A percentile compares a stretch with the other conserved stretches of the same genome.
phyloP scores from a whole-genome alignment of 1,139 yeast species.

The Blastobotrys niveus region DNA sequence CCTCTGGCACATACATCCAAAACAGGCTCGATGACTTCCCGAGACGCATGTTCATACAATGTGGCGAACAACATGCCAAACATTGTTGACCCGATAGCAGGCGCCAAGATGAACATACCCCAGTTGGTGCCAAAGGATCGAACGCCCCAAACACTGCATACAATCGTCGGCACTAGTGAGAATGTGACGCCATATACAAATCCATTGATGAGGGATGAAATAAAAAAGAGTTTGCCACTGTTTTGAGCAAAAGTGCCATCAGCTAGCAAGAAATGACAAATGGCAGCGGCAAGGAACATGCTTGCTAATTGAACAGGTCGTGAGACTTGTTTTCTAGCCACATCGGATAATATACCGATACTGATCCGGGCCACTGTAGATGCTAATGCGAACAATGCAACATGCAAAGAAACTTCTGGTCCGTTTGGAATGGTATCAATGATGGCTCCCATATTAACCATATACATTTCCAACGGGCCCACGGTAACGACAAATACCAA shows the following conservation, averaged over 20 bases:
- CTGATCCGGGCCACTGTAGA: constrained; percentile 61
- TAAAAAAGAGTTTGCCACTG: constrained; percentile 30
- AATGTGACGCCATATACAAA: constrained; percentile 76
- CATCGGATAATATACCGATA: constrained; percentile 64
- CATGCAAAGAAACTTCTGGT: constrained; percentile 41
- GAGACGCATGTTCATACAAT: constrained; percentile 44
- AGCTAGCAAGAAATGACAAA: constrained; percentile 28
- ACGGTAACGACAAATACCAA: constrained; percentile 59
- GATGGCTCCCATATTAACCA: constrained; percentile 75
- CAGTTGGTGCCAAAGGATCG: constrained; percentile 88
- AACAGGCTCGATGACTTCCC: constrained; percentile 5
- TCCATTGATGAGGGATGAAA: constrained; percentile 57
- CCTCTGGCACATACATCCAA: constrained; percentile 19
- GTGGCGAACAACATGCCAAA: constrained; percentile 70
- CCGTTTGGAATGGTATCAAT: constrained; percentile 29
- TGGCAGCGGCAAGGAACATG: constrained; percentile 25
- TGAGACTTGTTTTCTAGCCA: constrained; percentile 26
- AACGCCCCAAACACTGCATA: constrained; percentile 83
- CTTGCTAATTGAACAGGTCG: constrained; percentile 30
- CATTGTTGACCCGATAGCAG: constrained; percentile 74
- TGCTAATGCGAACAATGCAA: constrained; percentile 49
- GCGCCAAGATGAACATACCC: constrained; percentile 88
- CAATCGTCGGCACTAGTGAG: constrained; percentile 77
- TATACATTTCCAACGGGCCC: constrained; percentile 85
- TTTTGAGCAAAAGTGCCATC: constrained; percentile 38